Conservation (phyloP, 1,284 basidiomycete genomes). For the Sporisorium reilianum region DNA sequence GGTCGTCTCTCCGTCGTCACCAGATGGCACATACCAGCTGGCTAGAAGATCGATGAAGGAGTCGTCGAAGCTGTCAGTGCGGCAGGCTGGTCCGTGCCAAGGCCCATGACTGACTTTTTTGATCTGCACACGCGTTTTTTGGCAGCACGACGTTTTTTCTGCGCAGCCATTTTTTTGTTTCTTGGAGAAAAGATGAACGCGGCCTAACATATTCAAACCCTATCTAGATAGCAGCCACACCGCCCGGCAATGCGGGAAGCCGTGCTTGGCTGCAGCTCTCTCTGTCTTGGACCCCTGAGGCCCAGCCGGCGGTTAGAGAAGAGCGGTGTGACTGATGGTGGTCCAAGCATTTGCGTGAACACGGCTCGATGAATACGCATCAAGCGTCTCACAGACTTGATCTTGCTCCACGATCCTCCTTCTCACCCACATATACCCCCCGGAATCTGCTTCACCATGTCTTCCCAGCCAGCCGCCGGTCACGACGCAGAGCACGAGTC, state of each 20-base stretch:
- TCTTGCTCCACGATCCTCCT: conserved; percentile 3
- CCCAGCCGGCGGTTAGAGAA: not conserved
- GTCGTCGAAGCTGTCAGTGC: no score
- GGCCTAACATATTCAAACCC: conserved; percentile 5
- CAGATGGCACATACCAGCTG: no score
- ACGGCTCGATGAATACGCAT: not conserved
- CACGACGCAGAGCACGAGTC: conserved; percentile 38
- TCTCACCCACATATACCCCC: not conserved
- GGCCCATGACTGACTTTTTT: no score
- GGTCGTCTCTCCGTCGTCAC: no score
- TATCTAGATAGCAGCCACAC: no score
- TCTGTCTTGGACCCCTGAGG: conserved; percentile 2
- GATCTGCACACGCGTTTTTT: conserved; percentile 14
- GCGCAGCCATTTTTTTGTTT: not conserved
- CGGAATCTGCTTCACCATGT: conserved; percentile 3
- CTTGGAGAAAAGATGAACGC: no score
- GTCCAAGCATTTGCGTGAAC: not conserved
- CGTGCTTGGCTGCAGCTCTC: not conserved
- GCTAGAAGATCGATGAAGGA: no score
- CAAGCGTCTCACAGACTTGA: not conserved
- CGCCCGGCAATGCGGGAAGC: not conserved
- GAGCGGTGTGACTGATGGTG: not conserved
- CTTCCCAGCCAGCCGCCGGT: not conserved
- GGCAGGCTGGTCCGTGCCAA: no score
- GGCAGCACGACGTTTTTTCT: conserved; percentile 15